These are phyloP conservation scores for Diaporthe amygdali DNA, from an alignment of 2,329 filamentous ascomycete genomes.

Conservation along the genomic window DNA sequence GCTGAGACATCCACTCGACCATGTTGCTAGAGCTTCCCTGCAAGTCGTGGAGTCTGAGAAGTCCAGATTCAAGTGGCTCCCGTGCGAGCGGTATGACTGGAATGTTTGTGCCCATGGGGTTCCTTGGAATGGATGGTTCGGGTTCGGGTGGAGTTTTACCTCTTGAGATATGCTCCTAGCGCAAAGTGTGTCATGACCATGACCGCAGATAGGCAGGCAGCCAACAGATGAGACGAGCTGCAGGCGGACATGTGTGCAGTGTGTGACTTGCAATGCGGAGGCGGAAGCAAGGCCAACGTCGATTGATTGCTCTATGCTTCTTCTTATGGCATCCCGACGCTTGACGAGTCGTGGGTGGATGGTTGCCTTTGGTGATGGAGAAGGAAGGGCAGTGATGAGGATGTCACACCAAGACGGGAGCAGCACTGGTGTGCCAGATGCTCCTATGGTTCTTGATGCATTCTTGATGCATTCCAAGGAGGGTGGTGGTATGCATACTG, in stretches of 20 bases:
- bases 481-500: too few species aligned
- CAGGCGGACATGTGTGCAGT: not conserved
- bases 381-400: not conserved
- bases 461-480: not conserved
- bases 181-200: not conserved
- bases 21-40: not conserved
- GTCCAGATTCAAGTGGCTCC: slow-evolving; percentile 7
- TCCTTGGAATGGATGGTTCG: not conserved
- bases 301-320: too few species aligned
- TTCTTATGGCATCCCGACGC: not conserved
- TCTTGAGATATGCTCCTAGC: not conserved
- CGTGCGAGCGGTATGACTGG: not conserved
- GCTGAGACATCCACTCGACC: not conserved
- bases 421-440: not conserved
- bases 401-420: not conserved
- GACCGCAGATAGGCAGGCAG: not conserved
- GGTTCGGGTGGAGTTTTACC: not conserved
- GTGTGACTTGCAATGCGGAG: not conserved
- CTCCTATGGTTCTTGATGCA: not conserved
- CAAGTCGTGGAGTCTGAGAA: slow-evolving; percentile 5
- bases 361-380: not conserved
- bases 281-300: too few species aligned
- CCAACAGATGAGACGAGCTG: not conserved
- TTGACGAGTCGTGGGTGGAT: not conserved
- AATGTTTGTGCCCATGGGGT: not conserved